A percentile compares a stretch with the other conserved stretches of the same genome.
phyloP scores from a whole-genome alignment of 768 basidiomycete species.

The Boletus pseudo-olivaceus region DNA sequence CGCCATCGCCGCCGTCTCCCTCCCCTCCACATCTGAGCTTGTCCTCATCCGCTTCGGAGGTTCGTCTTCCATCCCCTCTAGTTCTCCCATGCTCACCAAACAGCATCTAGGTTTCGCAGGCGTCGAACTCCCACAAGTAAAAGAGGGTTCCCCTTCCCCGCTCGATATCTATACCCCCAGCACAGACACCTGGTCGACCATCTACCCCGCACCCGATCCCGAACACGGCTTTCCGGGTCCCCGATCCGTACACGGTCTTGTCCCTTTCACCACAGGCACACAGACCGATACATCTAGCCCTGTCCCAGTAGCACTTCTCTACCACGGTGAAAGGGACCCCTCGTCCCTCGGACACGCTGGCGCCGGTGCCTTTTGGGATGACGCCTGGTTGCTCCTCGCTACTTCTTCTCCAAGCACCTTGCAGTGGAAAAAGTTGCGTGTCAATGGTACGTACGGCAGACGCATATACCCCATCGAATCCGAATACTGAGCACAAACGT shows the following conservation, averaged over 20 bases:
- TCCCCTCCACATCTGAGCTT: conserved; percentile 9
- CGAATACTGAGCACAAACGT: background rate
- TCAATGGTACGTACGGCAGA: background rate
- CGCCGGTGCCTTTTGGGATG: conserved; percentile 39
- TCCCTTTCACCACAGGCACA: conserved; percentile 15
- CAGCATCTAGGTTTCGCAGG: conserved; percentile 32
- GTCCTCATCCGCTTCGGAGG: conserved; percentile 40
- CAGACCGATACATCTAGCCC: background rate
- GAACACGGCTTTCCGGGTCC: conserved; percentile 30
- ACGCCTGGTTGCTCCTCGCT: conserved; percentile 36
- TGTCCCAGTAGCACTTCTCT: conserved; percentile 30
- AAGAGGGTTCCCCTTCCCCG: conserved; percentile 8
- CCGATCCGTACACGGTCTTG: conserved; percentile 36
- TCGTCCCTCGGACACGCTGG: conserved; percentile 37
- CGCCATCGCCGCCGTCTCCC: conserved; percentile 30
- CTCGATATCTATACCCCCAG: conserved; percentile 36
- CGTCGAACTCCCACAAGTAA: conserved; percentile 30
- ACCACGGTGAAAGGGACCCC: conserved; percentile 36
- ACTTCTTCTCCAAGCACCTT: conserved; percentile 1
- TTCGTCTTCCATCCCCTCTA: background rate
- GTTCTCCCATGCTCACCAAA: rapidly evolving
- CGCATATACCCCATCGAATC: no score
- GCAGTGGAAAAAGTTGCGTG: conserved; percentile 27
- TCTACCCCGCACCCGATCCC: conserved; percentile 25
- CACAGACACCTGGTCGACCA: conserved; percentile 21